Conservation (phyloP, 129 eudicot genomes). For the Helianthus tuberosus region DNA sequence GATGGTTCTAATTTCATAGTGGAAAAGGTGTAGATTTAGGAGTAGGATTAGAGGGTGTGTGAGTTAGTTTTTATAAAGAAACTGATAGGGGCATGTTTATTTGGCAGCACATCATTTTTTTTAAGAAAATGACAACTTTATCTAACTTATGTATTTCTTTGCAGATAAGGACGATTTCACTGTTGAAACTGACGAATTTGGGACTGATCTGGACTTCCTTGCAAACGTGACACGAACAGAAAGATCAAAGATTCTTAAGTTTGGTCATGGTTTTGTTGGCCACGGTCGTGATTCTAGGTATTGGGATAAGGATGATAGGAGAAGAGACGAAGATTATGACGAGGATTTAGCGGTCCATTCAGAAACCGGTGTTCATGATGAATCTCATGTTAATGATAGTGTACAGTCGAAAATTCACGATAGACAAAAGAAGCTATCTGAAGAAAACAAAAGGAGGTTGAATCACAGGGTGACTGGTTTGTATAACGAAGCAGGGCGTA, state of each 20-base stretch:
- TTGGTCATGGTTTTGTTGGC: slow-evolving; percentile 78
- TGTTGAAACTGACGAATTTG: slow-evolving; percentile 53
- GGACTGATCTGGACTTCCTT: slow-evolving; percentile 79
- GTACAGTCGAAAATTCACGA: slow-evolving; percentile 23
- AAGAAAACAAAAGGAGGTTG: slow-evolving; percentile 33
- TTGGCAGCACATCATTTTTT: neutral
- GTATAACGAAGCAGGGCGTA: slow-evolving; percentile 97
- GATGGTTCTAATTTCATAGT: too few species aligned
- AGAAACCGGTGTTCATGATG: slow-evolving; percentile 31
- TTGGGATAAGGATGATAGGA: slow-evolving; percentile 98
- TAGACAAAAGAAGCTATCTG: slow-evolving; percentile 33
- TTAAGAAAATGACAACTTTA: slow-evolving; percentile 15
- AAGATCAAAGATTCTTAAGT: slow-evolving; percentile 58
- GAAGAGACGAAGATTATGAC: slow-evolving; percentile 95
- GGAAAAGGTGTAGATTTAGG: too few species aligned
- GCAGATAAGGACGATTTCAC: slow-evolving; percentile 55
- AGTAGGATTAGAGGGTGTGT: too few species aligned
- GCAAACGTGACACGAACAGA: slow-evolving; percentile 80
- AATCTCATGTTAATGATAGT: slow-evolving; percentile 38
- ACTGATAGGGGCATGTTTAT: neutral
- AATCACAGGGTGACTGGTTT: slow-evolving; percentile 56
- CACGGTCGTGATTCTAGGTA: slow-evolving; percentile 94
- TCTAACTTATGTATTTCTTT: slow-evolving; percentile 10
- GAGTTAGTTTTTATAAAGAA: too few species aligned
- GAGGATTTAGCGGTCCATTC: slow-evolving; percentile 60